Evolutionary conservation across 257 asterid species (phyloP).

Genomic region (Thymus mandschuricus): DNA sequence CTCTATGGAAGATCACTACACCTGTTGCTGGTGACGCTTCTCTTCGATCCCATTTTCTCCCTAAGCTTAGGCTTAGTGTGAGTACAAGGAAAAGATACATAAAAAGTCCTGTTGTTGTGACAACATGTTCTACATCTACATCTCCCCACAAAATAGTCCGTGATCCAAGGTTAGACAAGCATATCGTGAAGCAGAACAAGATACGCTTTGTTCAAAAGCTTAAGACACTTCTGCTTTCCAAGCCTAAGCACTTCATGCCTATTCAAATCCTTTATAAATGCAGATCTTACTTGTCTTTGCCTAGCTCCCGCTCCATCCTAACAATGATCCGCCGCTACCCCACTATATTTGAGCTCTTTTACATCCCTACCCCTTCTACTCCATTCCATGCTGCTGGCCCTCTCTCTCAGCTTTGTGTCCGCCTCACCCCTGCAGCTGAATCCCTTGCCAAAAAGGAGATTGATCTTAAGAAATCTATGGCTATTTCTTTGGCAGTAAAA

Average conservation of each 20-base stretch:
- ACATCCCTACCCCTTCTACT: constrained; percentile 60
- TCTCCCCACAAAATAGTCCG: constrained; percentile 72
- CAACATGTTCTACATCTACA: constrained; percentile 60
- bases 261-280: constrained; percentile 68
- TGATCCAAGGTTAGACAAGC: constrained; percentile 74
- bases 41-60: constrained; percentile 37
- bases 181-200: constrained; percentile 73
- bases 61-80: constrained; percentile 9
- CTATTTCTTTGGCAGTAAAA: constrained; percentile 58
- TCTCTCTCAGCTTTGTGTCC: constrained; percentile 74
- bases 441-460: constrained; percentile 60
- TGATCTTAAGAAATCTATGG: constrained; percentile 56
- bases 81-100: not conserved
- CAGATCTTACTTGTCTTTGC: constrained; percentile 64
- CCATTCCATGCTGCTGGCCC: constrained; percentile 70
- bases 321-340: constrained; percentile 87
- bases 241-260: constrained; percentile 83
- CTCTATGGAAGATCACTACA: constrained; percentile 20
- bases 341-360: constrained; percentile 78
- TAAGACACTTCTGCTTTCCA: constrained; percentile 82
- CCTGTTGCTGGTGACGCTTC: constrained; percentile 14
- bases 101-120: constrained; percentile 3
- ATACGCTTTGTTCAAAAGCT: constrained; percentile 82
- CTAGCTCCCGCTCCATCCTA: constrained; percentile 63
- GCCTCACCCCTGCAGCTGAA: constrained; percentile 86